Evolutionary conservation across 495 filamentous ascomycete species (phyloP), one percentile per base, ranked within the genome.

Genomic region (Ramalina intermedia): DNA sequence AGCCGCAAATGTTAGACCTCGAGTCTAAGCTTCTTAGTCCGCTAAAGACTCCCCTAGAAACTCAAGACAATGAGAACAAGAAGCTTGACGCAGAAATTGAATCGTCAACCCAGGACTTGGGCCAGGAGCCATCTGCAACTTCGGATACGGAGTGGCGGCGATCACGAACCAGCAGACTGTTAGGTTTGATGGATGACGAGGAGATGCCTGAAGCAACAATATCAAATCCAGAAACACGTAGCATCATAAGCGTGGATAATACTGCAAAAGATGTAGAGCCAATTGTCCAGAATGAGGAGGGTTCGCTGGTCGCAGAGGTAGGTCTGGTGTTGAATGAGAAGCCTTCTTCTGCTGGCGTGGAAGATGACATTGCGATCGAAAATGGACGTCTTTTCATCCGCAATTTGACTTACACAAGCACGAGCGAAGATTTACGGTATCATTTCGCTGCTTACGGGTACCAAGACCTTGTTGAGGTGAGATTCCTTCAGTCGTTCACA

Each of bases 141-240:
- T 81, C 81, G 11, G 93, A 98, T 61, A 74, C 77, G 41, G 91
- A 99, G 61, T 99, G 91, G 91, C 71, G 95, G 43, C 80, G 91
- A 37, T 93, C 85, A 37, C 81, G 85, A 54, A 96, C 88, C n/a
- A 96, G 81, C 62, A 78, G 93, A 54, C 65, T 96, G 41, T 71
- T 96, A 35, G 93, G 87, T 59, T 67, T 96, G 18, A 69, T 85
- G 18, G 86, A 90, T 58, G 79, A 85, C 27, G 76, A 80, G 45
- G 68, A 74, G 45, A 62, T 66, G 37, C 61, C 61, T 26, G 66
- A 67, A 8, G 58, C 61, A 35, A 20, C 41, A 3, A 46, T 56
- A 26, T 37, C 46, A 23, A 35, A 55, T 2, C 16, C 53, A 16
- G 43, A 18, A 37, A 29, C 53, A 0, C 4, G 26, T 27, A 56